Evolutionary conservation across 108 stramenopile genomes (phyloP).

Genomic region (Nitzschia sp.): DNA sequence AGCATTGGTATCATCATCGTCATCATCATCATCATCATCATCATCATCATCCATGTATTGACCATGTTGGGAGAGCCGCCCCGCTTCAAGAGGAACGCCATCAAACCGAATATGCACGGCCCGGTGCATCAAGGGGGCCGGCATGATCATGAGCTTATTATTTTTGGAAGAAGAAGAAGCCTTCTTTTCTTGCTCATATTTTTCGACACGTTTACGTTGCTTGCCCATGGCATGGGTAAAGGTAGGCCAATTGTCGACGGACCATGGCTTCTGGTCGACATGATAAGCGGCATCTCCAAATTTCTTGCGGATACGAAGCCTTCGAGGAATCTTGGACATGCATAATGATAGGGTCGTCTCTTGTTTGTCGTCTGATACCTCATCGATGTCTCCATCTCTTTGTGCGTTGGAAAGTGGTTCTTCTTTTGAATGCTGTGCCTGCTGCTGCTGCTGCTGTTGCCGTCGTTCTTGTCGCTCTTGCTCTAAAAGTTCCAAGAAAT

Average conservation of each 20-base stretch:
- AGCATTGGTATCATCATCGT: neutral
- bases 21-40: conserved; percentile 13
- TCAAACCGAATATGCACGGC: conserved; percentile 66
- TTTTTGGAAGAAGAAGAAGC: too few relatives aligned
- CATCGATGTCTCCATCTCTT: conserved; percentile 3
- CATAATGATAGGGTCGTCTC: neutral
- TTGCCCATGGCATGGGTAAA: conserved; percentile 23
- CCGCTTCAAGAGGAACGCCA: too few relatives aligned
- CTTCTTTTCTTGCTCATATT: conserved; percentile 7
- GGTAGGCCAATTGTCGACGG: conserved; percentile 32
- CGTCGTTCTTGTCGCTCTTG: conserved; percentile 49
- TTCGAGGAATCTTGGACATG: conserved; percentile 38
- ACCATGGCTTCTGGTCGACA: conserved; percentile 65
- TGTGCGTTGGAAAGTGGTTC: too few relatives aligned
- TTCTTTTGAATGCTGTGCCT: conserved; percentile 6
- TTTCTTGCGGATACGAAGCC: conserved; percentile 65
- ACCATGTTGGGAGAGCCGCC: too few relatives aligned
- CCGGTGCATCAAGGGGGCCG: conserved; percentile 39
- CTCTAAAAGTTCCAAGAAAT: conserved; percentile 72
- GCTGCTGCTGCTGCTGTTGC: neutral
- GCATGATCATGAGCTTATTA: neutral
- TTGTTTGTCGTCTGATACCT: neutral
- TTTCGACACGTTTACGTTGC: conserved; percentile 17
- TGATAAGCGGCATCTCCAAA: conserved; percentile 70
- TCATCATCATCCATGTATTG: too few relatives aligned